Percentiles rank a stretch among this genome's conserved stretches.
phyloP scores from a whole-genome alignment of 2,329 filamentous ascomycete species.

The Sphaceloma murrayae region DNA sequence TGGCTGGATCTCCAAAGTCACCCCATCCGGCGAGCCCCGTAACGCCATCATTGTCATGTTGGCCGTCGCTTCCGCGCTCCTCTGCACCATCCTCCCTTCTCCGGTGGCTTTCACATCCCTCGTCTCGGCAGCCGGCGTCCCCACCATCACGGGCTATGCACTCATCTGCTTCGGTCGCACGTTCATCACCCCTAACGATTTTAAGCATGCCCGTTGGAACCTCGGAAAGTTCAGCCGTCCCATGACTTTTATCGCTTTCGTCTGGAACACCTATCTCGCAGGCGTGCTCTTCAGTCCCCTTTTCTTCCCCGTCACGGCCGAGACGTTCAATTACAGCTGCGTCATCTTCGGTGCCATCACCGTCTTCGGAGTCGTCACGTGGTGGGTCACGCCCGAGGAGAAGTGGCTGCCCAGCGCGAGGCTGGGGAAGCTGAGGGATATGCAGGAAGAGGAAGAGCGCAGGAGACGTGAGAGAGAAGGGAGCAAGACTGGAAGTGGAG shows the following conservation, averaged over 20 bases:
- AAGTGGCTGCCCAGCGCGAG: constrained; percentile 29
- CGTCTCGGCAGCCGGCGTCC: constrained; percentile 33
- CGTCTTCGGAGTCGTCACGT: constrained; percentile 30
- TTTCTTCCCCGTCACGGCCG: constrained; percentile 28
- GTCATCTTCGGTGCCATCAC: constrained; percentile 34
- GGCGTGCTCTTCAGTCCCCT: constrained; percentile 32
- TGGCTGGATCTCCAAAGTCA: constrained; percentile 47
- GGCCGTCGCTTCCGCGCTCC: constrained; percentile 44
- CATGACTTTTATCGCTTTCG: constrained; percentile 29
- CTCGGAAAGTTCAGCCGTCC: constrained; percentile 31
- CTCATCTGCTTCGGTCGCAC: constrained; percentile 36
- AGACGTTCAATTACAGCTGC: constrained; percentile 31
- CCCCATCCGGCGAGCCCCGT: constrained; percentile 46
- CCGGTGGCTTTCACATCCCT: constrained; percentile 33
- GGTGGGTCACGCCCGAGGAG: constrained; percentile 30
- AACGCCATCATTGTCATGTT: constrained; percentile 53
- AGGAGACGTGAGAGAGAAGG: constrained; percentile 4
- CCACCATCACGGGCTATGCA: constrained; percentile 35
- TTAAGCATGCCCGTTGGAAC: constrained; percentile 31
- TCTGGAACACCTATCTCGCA: constrained; percentile 34
- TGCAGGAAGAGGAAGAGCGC: constrained; percentile 23
- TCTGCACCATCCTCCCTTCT: constrained; percentile 51
- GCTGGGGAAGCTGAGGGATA: constrained; percentile 26
- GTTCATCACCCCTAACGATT: constrained; percentile 31
- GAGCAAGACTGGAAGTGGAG: not conserved